Evolutionary conservation across 371 early-diverging fungal genomes (phyloP), one percentile per base, ranked within the genome.

Genomic region (Dinochytrium kinnereticum): DNA sequence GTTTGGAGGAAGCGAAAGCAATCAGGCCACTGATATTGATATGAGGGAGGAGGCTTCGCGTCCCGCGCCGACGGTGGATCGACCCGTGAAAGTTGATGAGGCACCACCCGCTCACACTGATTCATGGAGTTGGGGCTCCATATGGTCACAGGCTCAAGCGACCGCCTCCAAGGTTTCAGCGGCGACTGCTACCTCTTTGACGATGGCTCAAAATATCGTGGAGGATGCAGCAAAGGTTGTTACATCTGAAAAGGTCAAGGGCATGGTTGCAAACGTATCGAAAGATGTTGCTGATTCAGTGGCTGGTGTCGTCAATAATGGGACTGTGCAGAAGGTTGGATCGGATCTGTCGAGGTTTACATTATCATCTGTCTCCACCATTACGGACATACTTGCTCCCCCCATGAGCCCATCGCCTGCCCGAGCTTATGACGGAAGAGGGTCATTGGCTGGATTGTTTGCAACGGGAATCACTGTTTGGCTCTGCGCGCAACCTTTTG

Each of bases 61-160:
- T 61, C 38, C 5, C 19, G 44, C 39, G 2, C 49, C 17, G 26
- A 5, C 66, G 7, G n/a, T 2, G 5, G 26, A 7, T 36, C 13
- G 13, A 33, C 28, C 38, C 38, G 38, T 10, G 34, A 7, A 28
- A 36, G 64, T 28, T 19, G 13, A 3, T 7, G 21, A 50, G 10
- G n/a, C n/a, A n/a, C n/a, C n/a, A n/a, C n/a, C n/a, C n/a, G n/a
- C n/a, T n/a, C n/a, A n/a, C n/a, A n/a, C n/a, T n/a, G 50, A 24
- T 17, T 26, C 33, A 2, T 51, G 53, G 61, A 19, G 36, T 30
- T 57, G 64, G 70, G 36, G 15, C 34, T 64, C 72, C 39, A 28
- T 76, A 26, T 76, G 77, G 77, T 69, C 73, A 33, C 68, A 68
- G 0, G 77, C 77, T 10, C 77, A 76, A 55, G 77, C 73, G 31